Evolutionary conservation across 177 flowering plant species (phyloP).

Genomic region (Telopea speciosissima): DNA sequence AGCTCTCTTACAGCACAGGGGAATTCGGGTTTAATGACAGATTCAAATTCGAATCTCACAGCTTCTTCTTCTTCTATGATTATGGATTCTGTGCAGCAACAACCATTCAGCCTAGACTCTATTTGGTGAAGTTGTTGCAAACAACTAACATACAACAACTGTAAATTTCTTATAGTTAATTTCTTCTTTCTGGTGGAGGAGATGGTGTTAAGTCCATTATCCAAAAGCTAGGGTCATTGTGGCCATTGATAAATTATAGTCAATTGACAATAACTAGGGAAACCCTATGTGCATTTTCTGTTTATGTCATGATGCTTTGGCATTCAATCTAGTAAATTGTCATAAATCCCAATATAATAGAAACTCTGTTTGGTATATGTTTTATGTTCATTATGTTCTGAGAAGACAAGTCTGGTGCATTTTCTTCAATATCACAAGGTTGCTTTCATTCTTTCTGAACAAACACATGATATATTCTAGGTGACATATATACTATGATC

Average conservation of each 20-base stretch:
- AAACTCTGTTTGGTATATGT: neutral
- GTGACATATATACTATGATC: no score
- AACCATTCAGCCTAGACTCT: slow-evolving; percentile 57
- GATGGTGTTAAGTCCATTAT: neutral
- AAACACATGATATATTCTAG: no score
- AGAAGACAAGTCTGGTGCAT: neutral
- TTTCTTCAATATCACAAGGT: neutral
- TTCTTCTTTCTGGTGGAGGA: neutral
- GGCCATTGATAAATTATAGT: neutral
- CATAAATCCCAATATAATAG: neutral
- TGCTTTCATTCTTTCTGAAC: neutral
- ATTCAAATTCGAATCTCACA: slow-evolving; percentile 19
- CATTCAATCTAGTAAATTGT: no score
- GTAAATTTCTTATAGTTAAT: neutral
- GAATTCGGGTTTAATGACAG: slow-evolving; percentile 25
- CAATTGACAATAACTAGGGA: neutral
- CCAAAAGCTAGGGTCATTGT: neutral
- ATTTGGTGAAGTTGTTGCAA: slow-evolving; percentile 32
- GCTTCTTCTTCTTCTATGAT: slow-evolving; percentile 29
- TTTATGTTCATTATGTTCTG: no score
- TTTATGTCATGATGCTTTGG: no score
- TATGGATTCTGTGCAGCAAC: slow-evolving; percentile 32
- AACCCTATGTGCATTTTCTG: neutral
- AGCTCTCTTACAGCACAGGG: slow-evolving; percentile 28
- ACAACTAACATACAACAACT: neutral